These are phyloP conservation scores for Talaromyces sp. DNA, from an alignment of 2,329 filamentous ascomycete species.

Conservation along the genomic window DNA sequence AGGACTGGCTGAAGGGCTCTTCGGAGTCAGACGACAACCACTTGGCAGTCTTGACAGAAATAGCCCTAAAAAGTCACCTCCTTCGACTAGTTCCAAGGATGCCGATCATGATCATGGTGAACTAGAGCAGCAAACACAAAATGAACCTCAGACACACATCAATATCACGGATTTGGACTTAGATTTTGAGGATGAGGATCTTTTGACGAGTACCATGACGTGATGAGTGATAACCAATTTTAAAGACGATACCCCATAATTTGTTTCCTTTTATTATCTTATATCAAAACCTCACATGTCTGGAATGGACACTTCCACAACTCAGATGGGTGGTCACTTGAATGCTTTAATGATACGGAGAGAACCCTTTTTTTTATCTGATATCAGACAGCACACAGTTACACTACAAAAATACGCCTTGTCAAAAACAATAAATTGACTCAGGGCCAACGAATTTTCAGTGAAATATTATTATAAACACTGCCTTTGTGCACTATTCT, in stretches of 20 bases:
- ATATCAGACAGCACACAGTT: neutral
- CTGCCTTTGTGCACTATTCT: neutral
- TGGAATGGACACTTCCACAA: neutral
- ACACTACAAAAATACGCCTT: neutral
- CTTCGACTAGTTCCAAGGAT: constrained; percentile 18
- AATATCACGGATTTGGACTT: constrained; percentile 26
- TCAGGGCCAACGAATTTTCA: neutral
- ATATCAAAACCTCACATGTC: neutral
- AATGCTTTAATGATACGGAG: neutral
- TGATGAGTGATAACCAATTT: neutral
- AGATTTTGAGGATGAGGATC: constrained; percentile 36
- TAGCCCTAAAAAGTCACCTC: constrained; percentile 26
- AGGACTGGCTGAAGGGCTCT: neutral
- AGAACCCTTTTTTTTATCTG: neutral
- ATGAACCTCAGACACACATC: constrained; percentile 7
- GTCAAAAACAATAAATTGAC: neutral
- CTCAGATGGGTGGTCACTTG: neutral
- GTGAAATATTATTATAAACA: neutral
- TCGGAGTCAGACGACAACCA: constrained; percentile 21
- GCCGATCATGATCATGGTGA: constrained; percentile 12
- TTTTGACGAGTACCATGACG: constrained; percentile 31
- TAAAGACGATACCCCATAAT: neutral
- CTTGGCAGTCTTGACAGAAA: constrained; percentile 28
- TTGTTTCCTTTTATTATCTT: neutral
- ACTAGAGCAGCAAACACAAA: neutral